These are phyloP conservation scores for Didymella segeticola DNA, from an alignment of 2,329 filamentous ascomycete genomes.

Conservation along the genomic window DNA sequence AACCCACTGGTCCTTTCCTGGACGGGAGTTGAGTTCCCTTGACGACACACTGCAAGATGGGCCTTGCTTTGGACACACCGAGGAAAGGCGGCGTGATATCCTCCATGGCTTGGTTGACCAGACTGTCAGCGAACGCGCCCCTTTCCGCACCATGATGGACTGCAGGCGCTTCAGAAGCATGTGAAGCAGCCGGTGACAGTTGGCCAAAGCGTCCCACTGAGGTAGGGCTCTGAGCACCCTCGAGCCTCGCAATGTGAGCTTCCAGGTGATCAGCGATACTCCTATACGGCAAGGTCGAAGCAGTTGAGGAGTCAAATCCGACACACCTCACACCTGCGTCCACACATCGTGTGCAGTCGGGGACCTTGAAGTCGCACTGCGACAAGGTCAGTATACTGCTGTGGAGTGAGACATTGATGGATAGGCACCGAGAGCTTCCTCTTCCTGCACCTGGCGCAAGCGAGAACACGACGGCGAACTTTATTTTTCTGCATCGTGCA, in stretches of 20 bases:
- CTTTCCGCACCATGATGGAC: constrained; percentile 28
- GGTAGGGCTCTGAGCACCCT: constrained; percentile 25
- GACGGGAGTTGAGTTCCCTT: constrained; percentile 45
- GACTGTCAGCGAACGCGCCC: constrained; percentile 38
- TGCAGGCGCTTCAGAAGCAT: constrained; percentile 27
- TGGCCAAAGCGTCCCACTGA: constrained; percentile 24
- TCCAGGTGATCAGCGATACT: constrained; percentile 46
- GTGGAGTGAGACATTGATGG: constrained; percentile 14
- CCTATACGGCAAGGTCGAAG: constrained; percentile 39
- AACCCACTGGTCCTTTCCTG: constrained; percentile 42
- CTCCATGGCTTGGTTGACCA: constrained; percentile 45
- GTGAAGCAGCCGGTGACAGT: constrained; percentile 35
- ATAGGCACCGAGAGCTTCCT: constrained; percentile 43
- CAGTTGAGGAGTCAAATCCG: constrained; percentile 45
- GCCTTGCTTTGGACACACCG: constrained; percentile 41
- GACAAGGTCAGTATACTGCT: constrained; percentile 23
- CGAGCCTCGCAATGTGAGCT: constrained; percentile 39
- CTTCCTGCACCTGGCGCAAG: constrained; percentile 46
- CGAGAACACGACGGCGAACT: constrained; percentile 45
- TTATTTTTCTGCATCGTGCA: constrained; percentile 42
- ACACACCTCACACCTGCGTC: constrained; percentile 42
- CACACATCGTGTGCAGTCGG: constrained; percentile 43
- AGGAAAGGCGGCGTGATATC: constrained; percentile 47
- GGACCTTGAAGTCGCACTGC: constrained; percentile 47
- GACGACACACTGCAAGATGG: constrained; percentile 45